These are phyloP conservation scores for Metschnikowia anglica DNA, from an alignment of 805 yeast genomes.

Conservation along the genomic window DNA sequence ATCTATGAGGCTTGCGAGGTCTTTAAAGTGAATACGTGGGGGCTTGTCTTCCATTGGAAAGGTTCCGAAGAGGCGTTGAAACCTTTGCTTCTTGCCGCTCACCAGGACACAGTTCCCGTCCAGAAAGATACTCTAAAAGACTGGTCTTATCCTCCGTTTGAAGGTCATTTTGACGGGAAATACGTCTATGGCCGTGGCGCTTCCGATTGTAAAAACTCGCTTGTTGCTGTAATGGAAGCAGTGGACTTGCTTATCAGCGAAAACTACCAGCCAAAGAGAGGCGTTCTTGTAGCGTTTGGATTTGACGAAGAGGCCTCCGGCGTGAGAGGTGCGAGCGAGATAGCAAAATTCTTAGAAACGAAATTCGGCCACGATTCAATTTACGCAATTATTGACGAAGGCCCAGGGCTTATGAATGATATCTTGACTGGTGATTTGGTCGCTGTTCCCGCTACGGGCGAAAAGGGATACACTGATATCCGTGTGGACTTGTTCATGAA, in stretches of 20 bases:
- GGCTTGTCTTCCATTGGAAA: conserved; percentile 20
- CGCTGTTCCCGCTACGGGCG: conserved; percentile 20
- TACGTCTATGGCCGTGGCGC: conserved; percentile 76
- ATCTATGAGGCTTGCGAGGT: conserved; percentile 12
- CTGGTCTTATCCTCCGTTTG: conserved; percentile 20
- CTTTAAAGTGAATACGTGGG: conserved; percentile 17
- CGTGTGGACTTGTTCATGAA: conserved; percentile 47
- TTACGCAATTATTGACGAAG: conserved; percentile 22
- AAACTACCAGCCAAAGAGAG: conserved; percentile 15
- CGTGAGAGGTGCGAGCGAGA: conserved; percentile 12
- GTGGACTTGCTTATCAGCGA: conserved; percentile 16
- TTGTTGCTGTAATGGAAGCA: conserved; percentile 61
- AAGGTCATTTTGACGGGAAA: conserved; percentile 24
- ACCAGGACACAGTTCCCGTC: conserved; percentile 22
- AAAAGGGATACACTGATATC: conserved; percentile 19
- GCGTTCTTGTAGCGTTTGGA: conserved; percentile 19
- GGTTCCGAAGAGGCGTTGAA: conserved; percentile 17
- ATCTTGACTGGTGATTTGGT: conserved; percentile 12
- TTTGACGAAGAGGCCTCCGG: conserved; percentile 24
- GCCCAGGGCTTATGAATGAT: conserved; percentile 18
- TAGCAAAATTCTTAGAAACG: conserved; percentile 14
- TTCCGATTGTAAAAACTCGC: conserved; percentile 68
- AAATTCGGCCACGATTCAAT: conserved; percentile 17
- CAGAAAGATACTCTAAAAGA: conserved; percentile 18
- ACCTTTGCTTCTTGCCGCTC: conserved; percentile 20